Conservation (phyloP, 2,329 filamentous ascomycete genomes). For the Coniochaeta pulveracea region DNA sequence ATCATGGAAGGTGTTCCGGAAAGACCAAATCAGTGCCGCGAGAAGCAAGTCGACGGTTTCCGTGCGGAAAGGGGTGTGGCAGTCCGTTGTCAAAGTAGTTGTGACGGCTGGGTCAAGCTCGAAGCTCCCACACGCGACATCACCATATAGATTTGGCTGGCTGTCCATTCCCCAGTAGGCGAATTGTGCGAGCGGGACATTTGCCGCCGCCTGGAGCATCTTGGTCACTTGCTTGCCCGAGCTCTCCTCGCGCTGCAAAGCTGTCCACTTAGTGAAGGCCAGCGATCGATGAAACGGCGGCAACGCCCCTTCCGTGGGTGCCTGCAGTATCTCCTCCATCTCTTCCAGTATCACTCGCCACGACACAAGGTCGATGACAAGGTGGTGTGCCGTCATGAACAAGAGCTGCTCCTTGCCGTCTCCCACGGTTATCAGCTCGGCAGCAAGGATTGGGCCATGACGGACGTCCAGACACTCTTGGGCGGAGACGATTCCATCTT, state of each 20-base stretch:
- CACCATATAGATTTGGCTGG: slow-evolving; percentile 12
- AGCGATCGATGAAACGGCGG: slow-evolving; percentile 9
- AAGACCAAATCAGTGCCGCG: slow-evolving; percentile 21
- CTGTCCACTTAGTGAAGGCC: slow-evolving; percentile 25
- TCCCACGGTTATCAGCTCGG: slow-evolving; percentile 11
- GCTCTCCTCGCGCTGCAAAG: slow-evolving; percentile 21
- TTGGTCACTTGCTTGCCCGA: neutral
- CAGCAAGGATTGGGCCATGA: slow-evolving; percentile 14
- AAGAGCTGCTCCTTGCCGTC: slow-evolving; percentile 14
- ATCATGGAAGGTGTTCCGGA: slow-evolving; percentile 20
- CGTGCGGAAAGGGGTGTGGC: slow-evolving; percentile 20
- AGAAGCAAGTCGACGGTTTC: slow-evolving; percentile 26
- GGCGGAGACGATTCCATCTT: slow-evolving; percentile 14
- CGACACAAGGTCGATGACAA: slow-evolving; percentile 31
- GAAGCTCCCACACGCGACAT: slow-evolving; percentile 22
- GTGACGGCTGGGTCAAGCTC: slow-evolving; percentile 20
- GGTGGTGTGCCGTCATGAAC: slow-evolving; percentile 22
- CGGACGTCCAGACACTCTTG: slow-evolving; percentile 12
- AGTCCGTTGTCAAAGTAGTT: slow-evolving; percentile 12
- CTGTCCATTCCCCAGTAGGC: slow-evolving; percentile 16
- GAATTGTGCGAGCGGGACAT: slow-evolving; percentile 8
- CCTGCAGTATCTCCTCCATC: slow-evolving; percentile 24
- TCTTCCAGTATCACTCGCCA: slow-evolving; percentile 33
- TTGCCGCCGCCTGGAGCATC: slow-evolving; percentile 6
- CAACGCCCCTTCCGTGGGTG: neutral